Evolutionary conservation across 768 basidiomycete genomes (phyloP).

Genomic region (Hypsizygus marmoreus): DNA sequence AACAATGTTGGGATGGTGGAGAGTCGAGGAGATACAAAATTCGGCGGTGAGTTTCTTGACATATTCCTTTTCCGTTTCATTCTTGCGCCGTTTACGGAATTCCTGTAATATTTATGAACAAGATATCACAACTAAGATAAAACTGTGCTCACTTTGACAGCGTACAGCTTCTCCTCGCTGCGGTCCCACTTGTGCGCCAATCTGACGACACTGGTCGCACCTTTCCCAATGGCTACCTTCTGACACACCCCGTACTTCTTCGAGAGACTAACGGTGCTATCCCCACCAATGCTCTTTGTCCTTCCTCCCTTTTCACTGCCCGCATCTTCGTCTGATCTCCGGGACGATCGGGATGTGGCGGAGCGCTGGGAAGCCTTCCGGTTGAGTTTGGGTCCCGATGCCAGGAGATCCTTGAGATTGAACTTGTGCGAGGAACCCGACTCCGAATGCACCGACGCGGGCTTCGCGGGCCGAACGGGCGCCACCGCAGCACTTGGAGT

Average conservation of each 20-base stretch:
- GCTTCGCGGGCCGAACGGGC: slow-evolving; percentile 28
- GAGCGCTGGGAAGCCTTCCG: slow-evolving; percentile 73
- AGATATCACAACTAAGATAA: slow-evolving; percentile 3
- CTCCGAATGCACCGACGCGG: slow-evolving; percentile 52
- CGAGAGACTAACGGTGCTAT: slow-evolving; percentile 49
- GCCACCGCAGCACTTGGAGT: slow-evolving; percentile 18
- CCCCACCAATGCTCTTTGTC: slow-evolving; percentile 43
- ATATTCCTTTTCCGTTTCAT: slow-evolving; percentile 98
- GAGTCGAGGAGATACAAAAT: slow-evolving; percentile 96
- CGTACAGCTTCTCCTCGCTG: slow-evolving; percentile 94
- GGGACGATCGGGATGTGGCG: slow-evolving; percentile 55
- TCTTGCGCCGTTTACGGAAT: slow-evolving; percentile 97
- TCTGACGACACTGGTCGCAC: slow-evolving; percentile 95
- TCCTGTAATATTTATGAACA: slow-evolving; percentile 53
- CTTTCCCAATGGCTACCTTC: slow-evolving; percentile 95
- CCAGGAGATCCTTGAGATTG: slow-evolving; percentile 80
- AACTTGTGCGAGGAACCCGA: slow-evolving; percentile 71
- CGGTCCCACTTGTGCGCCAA: slow-evolving; percentile 99
- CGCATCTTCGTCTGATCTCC: slow-evolving; percentile 69
- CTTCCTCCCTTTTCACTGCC: slow-evolving; percentile 25
- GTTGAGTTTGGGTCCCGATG: slow-evolving; percentile 70
- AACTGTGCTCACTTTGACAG: slow-evolving; percentile 78
- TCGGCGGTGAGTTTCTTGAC: slow-evolving; percentile 99
- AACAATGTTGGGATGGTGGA: slow-evolving; percentile 93
- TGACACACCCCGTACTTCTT: slow-evolving; percentile 98